Evolutionary conservation across 2,329 filamentous ascomycete genomes (phyloP).

Genomic region (Penicillium digitatum): DNA sequence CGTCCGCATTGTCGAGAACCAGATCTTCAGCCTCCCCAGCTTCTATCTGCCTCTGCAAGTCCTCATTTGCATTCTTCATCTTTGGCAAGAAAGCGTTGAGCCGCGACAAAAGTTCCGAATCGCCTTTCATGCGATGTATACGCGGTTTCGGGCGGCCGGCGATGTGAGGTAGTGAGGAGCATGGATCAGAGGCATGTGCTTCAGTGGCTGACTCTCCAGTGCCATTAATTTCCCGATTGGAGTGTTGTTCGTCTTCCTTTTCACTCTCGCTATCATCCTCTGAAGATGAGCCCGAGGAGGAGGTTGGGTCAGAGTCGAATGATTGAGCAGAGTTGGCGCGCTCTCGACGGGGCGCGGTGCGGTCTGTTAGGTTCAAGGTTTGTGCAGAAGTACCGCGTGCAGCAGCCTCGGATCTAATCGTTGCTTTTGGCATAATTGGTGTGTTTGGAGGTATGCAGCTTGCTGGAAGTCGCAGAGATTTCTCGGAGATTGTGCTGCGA

Average conservation of each 20-base stretch:
- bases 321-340: constrained; percentile 2
- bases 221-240: constrained; percentile 10
- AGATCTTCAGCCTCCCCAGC: constrained; percentile 31
- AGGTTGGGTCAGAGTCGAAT: constrained; percentile 25
- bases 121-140: constrained; percentile 29
- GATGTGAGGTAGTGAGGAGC: constrained; percentile 26
- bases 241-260: constrained; percentile 20
- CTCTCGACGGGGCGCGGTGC: background rate
- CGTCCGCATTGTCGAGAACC: constrained; percentile 35
- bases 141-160: constrained; percentile 33
- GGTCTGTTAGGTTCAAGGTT: constrained; percentile 4
- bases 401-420: background rate
- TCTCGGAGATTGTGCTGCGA: background rate
- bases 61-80: constrained; percentile 43
- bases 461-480: constrained; percentile 1
- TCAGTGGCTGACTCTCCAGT: background rate
- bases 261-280: constrained; percentile 26
- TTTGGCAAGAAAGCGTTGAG: constrained; percentile 42
- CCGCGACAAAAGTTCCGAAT: constrained; percentile 34
- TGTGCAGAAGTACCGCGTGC: background rate
- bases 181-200: background rate
- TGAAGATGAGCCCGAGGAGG: constrained; percentile 26
- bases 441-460: background rate
- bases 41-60: constrained; percentile 38
- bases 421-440: background rate